Evolutionary conservation across 73 alveolate species (phyloP).

Genomic region (Tetrahymena elliotti): DNA sequence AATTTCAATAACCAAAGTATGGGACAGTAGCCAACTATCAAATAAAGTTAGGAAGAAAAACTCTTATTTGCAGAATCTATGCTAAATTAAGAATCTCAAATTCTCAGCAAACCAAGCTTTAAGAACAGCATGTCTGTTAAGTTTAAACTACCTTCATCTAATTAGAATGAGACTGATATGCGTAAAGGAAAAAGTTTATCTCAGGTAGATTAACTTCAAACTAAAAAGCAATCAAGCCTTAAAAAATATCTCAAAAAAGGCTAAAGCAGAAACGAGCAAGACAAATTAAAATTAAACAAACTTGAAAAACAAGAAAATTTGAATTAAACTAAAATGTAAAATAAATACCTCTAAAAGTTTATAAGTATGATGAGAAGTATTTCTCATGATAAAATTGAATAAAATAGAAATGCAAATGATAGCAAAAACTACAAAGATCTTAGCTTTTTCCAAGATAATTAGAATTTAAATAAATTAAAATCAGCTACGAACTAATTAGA

Average conservation of each 20-base stretch:
- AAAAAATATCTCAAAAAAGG: not conserved
- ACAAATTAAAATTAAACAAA: not conserved
- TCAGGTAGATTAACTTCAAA: not conserved
- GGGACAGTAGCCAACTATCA: not conserved
- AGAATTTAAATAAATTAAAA: not conserved
- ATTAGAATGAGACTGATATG: not conserved
- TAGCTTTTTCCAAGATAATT: not conserved
- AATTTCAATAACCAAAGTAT: not conserved
- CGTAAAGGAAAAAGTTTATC: not conserved
- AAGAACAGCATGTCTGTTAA: not conserved
- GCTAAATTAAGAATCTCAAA: not conserved
- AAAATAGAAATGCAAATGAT: not conserved
- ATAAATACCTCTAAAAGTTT: not conserved
- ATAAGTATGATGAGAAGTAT: not conserved
- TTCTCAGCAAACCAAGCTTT: not conserved
- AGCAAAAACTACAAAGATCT: not conserved
- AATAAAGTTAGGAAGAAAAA: not conserved
- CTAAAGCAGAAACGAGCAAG: not conserved
- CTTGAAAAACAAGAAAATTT: not conserved
- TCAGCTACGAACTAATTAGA: not conserved
- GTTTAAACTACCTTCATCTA: not conserved
- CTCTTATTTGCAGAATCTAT: not conserved
- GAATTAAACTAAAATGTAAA: not conserved
- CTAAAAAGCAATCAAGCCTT: not conserved
- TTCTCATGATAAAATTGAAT: not conserved